These are phyloP conservation scores for Podila verticillata DNA, from an alignment of 192 early-diverging fungal genomes.

Conservation along the genomic window DNA sequence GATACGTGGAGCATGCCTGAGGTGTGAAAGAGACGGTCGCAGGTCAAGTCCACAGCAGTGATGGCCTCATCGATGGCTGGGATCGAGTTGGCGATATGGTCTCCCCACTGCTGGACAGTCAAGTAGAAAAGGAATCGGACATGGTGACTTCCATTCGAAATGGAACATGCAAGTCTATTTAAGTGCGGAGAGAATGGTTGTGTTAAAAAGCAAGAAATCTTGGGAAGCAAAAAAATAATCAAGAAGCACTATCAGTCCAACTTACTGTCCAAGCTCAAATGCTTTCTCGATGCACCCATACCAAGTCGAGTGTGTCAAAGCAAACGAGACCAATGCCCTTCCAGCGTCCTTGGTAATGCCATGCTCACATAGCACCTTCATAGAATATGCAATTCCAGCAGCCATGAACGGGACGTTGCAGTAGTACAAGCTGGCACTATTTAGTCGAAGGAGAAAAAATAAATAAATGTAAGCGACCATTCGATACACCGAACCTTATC, in stretches of 20 bases:
- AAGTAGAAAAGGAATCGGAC: conserved; percentile 42
- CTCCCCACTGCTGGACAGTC: conserved; percentile 49
- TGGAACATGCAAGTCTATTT: conserved; percentile 19
- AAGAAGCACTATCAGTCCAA: neutral
- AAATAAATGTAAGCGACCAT: neutral
- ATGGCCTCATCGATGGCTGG: conserved; percentile 40
- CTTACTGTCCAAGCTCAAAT: conserved; percentile 46
- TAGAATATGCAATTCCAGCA: conserved; percentile 17
- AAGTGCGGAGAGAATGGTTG: too few relatives aligned
- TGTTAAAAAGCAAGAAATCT: neutral
- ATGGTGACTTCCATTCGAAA: conserved; percentile 39
- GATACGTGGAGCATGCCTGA: conserved; percentile 47
- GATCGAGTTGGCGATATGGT: conserved; percentile 29
- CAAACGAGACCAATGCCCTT: conserved; percentile 34
- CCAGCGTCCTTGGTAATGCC: conserved; percentile 46
- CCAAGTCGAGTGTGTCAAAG: conserved; percentile 42
- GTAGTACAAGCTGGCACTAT: conserved; percentile 44
- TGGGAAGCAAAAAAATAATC: neutral
- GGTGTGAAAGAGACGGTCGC: conserved; percentile 46
- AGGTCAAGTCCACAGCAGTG: conserved; percentile 41
- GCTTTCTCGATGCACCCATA: conserved; percentile 32
- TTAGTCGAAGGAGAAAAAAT: neutral
- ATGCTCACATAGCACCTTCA: conserved; percentile 28
- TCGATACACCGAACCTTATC: too few relatives aligned
- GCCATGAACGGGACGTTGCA: conserved; percentile 43